Evolutionary conservation across 2,329 filamentous ascomycete genomes (phyloP).

Genomic region (Ophiocordyceps camponoti-saundersi): DNA sequence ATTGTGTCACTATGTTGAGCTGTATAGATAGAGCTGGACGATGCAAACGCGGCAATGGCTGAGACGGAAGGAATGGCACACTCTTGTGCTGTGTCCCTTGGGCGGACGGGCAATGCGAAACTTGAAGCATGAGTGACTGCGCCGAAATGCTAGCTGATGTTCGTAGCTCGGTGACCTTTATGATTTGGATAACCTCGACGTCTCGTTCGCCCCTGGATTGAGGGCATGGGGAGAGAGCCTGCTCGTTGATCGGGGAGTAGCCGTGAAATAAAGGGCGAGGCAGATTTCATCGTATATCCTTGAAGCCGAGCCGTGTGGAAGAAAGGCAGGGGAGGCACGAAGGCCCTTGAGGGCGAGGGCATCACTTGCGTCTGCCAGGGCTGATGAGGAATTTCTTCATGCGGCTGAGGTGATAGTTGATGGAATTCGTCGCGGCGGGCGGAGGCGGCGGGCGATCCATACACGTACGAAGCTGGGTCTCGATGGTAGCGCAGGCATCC

Average conservation of each 20-base stretch:
- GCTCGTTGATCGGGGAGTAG: no score
- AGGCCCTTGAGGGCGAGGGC: no score
- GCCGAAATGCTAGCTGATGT: not conserved
- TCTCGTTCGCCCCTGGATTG: no score
- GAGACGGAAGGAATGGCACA: not conserved
- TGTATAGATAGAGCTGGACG: slow-evolving; percentile 6
- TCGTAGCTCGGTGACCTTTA: no score
- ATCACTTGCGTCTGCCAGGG: slow-evolving; percentile 16
- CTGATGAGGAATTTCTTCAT: slow-evolving; percentile 54
- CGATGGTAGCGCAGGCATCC: slow-evolving; percentile 38
- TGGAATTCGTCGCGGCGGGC: slow-evolving; percentile 45
- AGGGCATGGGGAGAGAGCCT: no score
- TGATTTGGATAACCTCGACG: no score
- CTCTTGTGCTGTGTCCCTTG: not conserved
- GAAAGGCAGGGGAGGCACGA: not conserved
- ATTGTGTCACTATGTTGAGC: not conserved
- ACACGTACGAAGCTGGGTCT: slow-evolving; percentile 43
- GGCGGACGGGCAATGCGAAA: not conserved
- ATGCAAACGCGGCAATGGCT: slow-evolving; percentile 8
- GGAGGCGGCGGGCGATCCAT: slow-evolving; percentile 61
- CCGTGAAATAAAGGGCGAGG: no score
- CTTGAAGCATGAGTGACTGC: not conserved
- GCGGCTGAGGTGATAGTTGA: slow-evolving; percentile 84
- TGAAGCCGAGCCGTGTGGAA: no score
- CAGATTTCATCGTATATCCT: no score